Percentiles rank a stretch among this genome's conserved stretches.
Conservation (phyloP, 306 rosid species). For the Vachellia collinsii region DNA sequence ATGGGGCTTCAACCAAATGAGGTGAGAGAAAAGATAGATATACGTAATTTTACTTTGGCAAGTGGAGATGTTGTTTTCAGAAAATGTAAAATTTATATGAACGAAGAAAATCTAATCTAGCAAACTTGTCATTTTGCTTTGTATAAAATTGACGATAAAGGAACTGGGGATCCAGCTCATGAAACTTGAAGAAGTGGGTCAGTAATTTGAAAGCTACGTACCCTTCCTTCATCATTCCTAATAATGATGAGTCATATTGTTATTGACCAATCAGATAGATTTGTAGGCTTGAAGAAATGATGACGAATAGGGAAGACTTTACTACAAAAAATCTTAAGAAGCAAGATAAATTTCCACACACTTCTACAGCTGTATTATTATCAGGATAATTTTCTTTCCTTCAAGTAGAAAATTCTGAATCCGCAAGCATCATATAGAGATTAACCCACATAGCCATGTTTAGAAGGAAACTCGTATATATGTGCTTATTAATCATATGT, state of each 20-base stretch:
- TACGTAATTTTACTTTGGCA: too few relatives aligned
- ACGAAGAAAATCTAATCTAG: not conserved
- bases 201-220: constrained; percentile 9
- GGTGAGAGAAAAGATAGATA: too few relatives aligned
- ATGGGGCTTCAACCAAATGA: too few relatives aligned
- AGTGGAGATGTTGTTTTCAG: too few relatives aligned
- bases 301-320: not conserved
- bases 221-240: constrained; percentile 1
- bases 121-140: not conserved
- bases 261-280: not conserved
- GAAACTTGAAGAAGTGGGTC: not conserved
- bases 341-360: not conserved
- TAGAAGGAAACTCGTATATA: not conserved
- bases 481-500: constrained; percentile 3
- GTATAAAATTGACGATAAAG: not conserved
- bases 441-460: not conserved
- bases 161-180: not conserved
- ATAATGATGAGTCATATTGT: constrained; percentile 17
- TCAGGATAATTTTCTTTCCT: not conserved
- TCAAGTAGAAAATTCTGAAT: constrained; percentile 10
- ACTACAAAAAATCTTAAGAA: constrained; percentile 13
- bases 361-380: constrained; percentile 6
- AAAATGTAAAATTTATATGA: too few relatives aligned
- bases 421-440: not conserved
- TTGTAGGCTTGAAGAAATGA: not conserved